Evolutionary conservation across 441 rosid genomes (phyloP).

Genomic region (Aquilaria agallochum): DNA sequence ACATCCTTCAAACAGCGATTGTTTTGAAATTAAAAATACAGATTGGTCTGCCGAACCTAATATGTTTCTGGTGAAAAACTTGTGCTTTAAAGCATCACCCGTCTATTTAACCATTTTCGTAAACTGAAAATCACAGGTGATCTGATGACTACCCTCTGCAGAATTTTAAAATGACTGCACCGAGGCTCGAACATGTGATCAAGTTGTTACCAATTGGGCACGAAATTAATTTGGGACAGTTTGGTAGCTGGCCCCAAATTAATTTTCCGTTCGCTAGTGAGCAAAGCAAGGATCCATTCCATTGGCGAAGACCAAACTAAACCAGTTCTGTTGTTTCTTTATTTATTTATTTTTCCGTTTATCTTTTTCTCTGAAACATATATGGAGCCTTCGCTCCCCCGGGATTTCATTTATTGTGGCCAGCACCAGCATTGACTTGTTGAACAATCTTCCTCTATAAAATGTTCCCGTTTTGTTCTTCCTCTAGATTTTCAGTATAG

Average conservation of each 20-base stretch:
- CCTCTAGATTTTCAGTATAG: neutral
- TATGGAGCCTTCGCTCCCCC: slow-evolving; percentile 1
- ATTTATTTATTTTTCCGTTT: neutral
- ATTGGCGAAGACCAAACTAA: neutral
- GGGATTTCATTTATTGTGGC: slow-evolving; percentile 6
- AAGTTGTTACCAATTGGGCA: neutral
- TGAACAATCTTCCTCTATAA: slow-evolving; percentile 5
- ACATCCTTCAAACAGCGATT: too few species aligned
- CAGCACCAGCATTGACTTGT: neutral
- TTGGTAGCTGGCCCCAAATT: slow-evolving; percentile 4
- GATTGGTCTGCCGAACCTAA: too few species aligned
- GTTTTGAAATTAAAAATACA: too few species aligned
- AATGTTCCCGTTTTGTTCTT: neutral
- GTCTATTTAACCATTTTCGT: too few species aligned
- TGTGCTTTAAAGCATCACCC: too few species aligned
- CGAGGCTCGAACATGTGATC: neutral
- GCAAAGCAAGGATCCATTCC: neutral
- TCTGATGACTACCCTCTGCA: too few species aligned
- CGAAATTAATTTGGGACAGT: neutral
- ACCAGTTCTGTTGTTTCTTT: neutral
- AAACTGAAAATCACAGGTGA: too few species aligned
- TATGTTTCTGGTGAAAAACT: too few species aligned
- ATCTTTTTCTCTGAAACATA: too few species aligned
- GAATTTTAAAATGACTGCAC: too few species aligned
- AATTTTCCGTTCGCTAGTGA: neutral